A percentile compares a stretch with the other conserved stretches of the same genome.
These are phyloP conservation scores for Aspergillus diversus DNA, from an alignment of 495 filamentous ascomycete species.

Conservation along the genomic window DNA sequence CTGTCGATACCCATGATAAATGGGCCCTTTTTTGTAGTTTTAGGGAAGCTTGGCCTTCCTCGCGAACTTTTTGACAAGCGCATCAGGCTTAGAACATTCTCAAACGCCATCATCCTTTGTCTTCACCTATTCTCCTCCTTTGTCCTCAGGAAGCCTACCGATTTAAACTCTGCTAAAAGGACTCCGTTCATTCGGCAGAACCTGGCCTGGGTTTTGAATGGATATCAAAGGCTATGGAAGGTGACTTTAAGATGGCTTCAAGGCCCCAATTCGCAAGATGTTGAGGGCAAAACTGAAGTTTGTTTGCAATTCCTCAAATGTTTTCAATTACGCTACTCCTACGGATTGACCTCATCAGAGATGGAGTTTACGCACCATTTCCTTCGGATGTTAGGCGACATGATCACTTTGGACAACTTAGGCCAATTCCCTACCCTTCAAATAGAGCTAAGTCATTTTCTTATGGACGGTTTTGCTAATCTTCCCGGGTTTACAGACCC, in stretches of 20 bases:
- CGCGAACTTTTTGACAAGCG: conserved; percentile 31
- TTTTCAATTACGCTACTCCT: conserved; percentile 24
- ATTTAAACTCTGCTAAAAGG: conserved; percentile 15
- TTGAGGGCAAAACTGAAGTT: conserved; percentile 25
- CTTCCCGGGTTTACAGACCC: conserved; percentile 15
- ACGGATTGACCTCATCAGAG: conserved; percentile 27
- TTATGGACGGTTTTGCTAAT: conserved; percentile 29
- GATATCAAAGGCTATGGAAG: conserved; percentile 42
- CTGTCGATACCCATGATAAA: conserved; percentile 31
- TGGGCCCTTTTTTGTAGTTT: conserved; percentile 36
- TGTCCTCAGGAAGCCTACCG: conserved; percentile 17
- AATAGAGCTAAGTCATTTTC: conserved; percentile 27
- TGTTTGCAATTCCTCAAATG: conserved; percentile 32
- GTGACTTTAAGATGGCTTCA: conserved; percentile 35
- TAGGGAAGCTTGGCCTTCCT: conserved; percentile 39
- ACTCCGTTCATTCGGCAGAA: conserved; percentile 34
- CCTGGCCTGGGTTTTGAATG: conserved; percentile 39
- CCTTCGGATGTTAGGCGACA: conserved; percentile 35
- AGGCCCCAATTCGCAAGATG: conserved; percentile 14
- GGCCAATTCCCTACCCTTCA: conserved; percentile 31
- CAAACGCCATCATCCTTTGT: conserved; percentile 28
- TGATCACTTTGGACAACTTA: conserved; percentile 28
- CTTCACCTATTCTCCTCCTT: conserved; percentile 40
- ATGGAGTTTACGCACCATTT: conserved; percentile 32
- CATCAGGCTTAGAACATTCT: conserved; percentile 31